These are phyloP conservation scores for Cutaneotrichosporon cavernicola DNA, from an alignment of 1,284 basidiomycete species.

Conservation along the genomic window DNA sequence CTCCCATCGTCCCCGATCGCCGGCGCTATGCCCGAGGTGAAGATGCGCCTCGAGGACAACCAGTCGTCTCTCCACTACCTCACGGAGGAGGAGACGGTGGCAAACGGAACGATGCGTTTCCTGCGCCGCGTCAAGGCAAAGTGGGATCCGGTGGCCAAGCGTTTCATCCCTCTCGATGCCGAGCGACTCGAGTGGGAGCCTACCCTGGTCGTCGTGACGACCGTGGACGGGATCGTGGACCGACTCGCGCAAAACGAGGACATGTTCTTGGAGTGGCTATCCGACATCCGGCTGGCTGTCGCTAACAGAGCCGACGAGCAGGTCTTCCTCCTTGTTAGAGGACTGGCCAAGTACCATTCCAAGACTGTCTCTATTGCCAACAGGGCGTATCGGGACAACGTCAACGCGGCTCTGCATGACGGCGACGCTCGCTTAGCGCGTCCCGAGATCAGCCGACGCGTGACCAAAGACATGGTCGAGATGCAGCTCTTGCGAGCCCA, in stretches of 20 bases:
- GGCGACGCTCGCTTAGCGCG: background rate
- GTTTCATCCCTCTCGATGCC: conserved; percentile 39
- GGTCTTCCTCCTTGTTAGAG: conserved; percentile 49
- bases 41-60: conserved; percentile 36
- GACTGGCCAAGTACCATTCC: conserved; percentile 43
- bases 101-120: conserved; percentile 45
- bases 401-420: conserved; percentile 31
- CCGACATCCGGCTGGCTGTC: conserved; percentile 34
- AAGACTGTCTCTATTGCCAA: conserved; percentile 39
- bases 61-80: conserved; percentile 35
- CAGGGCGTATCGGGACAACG: conserved; percentile 39
- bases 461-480: conserved; percentile 43
- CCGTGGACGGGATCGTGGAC: conserved; percentile 46
- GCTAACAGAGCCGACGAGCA: conserved; percentile 31
- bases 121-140: conserved; percentile 41
- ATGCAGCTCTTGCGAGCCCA: conserved; percentile 46
- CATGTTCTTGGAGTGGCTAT: conserved; percentile 36
- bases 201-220: conserved; percentile 40
- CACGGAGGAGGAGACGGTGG: conserved; percentile 30
- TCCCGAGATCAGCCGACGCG: conserved; percentile 11
- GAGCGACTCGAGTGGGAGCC: conserved; percentile 53
- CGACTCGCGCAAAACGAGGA: conserved; percentile 31
- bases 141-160: conserved; percentile 36
- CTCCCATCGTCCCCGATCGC: conserved; percentile 42
- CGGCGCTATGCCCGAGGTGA: conserved; percentile 43